Evolutionary conservation across 441 rosid genomes (phyloP).

Genomic region (Pelargonium cotyledonis): DNA sequence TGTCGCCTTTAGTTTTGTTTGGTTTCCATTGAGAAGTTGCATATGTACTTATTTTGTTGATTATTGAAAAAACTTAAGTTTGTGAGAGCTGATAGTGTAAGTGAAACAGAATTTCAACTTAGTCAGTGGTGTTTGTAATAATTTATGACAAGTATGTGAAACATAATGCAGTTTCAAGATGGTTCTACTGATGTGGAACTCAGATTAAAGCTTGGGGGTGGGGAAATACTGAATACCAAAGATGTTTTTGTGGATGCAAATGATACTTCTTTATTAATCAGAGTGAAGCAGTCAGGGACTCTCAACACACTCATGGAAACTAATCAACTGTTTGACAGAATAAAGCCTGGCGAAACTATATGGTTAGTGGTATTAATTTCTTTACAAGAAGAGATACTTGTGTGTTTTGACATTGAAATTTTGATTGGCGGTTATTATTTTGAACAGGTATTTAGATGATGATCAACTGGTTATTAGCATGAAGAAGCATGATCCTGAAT

Average conservation of each 20-base stretch:
- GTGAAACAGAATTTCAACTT: not conserved
- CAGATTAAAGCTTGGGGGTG: slow-evolving; percentile 44
- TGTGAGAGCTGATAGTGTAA: not conserved
- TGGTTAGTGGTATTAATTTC: slow-evolving; percentile 42
- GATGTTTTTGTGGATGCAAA: slow-evolving; percentile 78
- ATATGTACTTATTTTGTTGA: too few relatives aligned
- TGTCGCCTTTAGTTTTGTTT: too few relatives aligned
- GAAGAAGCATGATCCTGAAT: slow-evolving; percentile 75
- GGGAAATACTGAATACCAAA: slow-evolving; percentile 40
- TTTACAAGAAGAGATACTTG: not conserved
- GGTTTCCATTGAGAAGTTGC: not conserved
- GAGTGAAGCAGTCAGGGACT: slow-evolving; percentile 46
- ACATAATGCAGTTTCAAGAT: slow-evolving; percentile 61
- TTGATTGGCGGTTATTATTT: slow-evolving; percentile 9
- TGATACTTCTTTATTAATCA: slow-evolving; percentile 48
- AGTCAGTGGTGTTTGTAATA: not conserved
- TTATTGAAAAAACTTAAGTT: too few relatives aligned
- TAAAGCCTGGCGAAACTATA: slow-evolving; percentile 76
- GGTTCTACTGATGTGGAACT: slow-evolving; percentile 73
- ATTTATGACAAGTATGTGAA: slow-evolving; percentile 1
- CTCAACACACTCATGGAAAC: slow-evolving; percentile 57
- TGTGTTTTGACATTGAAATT: not conserved
- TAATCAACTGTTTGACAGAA: slow-evolving; percentile 52
- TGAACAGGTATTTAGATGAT: slow-evolving; percentile 70
- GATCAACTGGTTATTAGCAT: slow-evolving; percentile 72